Base-by-base conservation (phyloP, 768 basidiomycete species). In the Rhizopogon roseolus region DNA sequence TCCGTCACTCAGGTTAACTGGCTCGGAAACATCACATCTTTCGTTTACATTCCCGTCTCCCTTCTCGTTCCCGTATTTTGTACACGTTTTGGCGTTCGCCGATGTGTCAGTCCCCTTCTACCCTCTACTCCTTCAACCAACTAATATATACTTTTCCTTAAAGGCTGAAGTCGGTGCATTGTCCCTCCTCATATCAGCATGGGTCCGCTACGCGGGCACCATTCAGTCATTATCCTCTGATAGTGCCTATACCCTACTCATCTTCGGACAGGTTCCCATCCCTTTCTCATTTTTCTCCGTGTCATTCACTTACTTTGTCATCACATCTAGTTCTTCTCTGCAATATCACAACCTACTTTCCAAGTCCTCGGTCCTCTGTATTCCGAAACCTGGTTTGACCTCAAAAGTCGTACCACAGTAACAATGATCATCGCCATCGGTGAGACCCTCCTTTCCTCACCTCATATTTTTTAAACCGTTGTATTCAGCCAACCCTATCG, bases 351-450 rank as follows among this genome's bases (percentile, higher is more conserved):
- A 62, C 83, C 90, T 3, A 72, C 85, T 13, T 92, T 82, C 66
- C 89, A 90, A 68, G 79, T 93, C 25, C 70, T 92, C 8, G 87
- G 86, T 5, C 88, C 91, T 1, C 84, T 81, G 50, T 93, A 86
- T 67, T 91, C 90, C 0, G 88, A 93, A 64, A 80, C 71, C 32
- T 93, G 91, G 91, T 93, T 93, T 61, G 82, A 87, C 56, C 69
- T 91, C 44, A 73, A 79, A 54, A 82, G 85, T 13, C 77, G 91
- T 40, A 91, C 87, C 2, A 92, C 90, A 0, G 88, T 88, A 11
- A 93, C 81, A n/a, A 81, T 81, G 80, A 43, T 78, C 37, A 71
- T 82, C 50, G 73, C 79, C 8, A 60, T 82, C 28, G 70, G 79
- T 75, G 34, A 22, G 71, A 22, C 29, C 52, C 36, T 28, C 14